Evolutionary conservation across 1,139 yeast genomes (phyloP).

Genomic region (Hyphopichia khmerensis): DNA sequence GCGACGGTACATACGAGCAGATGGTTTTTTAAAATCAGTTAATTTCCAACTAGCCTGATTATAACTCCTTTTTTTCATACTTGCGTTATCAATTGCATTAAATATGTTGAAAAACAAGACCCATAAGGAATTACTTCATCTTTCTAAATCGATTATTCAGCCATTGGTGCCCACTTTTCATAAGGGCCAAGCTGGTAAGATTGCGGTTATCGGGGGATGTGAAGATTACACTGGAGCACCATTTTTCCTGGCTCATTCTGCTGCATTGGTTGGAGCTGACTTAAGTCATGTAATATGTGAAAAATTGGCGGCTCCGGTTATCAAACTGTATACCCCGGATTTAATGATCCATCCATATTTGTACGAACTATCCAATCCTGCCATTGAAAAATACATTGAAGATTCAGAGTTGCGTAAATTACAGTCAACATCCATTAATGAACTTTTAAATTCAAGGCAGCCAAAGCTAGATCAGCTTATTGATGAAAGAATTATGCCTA

Average conservation of each 20-base stretch:
- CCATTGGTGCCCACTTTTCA: constrained; percentile 72
- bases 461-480: constrained; percentile 30
- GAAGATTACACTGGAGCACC: constrained; percentile 98
- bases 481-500: constrained; percentile 50
- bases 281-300: constrained; percentile 88
- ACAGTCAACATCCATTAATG: constrained; percentile 14
- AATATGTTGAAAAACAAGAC: constrained; percentile 27
- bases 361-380: constrained; percentile 28
- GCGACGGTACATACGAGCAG: no score
- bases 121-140: constrained; percentile 47
- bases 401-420: constrained; percentile 16
- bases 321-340: constrained; percentile 88
- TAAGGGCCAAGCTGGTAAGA: constrained; percentile 91
- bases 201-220: constrained; percentile 90
- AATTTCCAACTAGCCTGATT: no score
- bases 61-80: no score
- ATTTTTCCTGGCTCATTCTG: constrained; percentile 80
- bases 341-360: constrained; percentile 95
- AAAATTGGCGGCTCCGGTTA: constrained; percentile 69
- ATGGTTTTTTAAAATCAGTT: no score
- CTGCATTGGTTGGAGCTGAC: constrained; percentile 85
- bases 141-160: constrained; percentile 63
- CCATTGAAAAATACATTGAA: constrained; percentile 11
- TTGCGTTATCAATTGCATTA: background rate
- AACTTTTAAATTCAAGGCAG: constrained; percentile 17